Evolutionary conservation across 2,329 filamentous ascomycete genomes (phyloP), one percentile per base, ranked within the genome.

Genomic region (Fusarium haematococcum): DNA sequence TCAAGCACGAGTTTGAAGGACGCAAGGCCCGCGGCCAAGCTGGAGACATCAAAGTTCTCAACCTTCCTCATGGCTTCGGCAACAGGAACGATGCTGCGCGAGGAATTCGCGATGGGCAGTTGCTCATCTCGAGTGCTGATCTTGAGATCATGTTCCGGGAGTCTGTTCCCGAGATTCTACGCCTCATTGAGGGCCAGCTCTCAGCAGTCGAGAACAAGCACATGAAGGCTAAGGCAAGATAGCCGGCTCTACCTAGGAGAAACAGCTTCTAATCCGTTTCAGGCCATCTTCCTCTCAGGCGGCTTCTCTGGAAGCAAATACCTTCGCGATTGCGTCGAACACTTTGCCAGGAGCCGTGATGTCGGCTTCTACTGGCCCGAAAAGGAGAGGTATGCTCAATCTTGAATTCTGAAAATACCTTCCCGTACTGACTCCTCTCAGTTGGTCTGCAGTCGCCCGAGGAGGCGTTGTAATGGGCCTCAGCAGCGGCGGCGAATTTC

Each of bases 391-490:
- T 18, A 11, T 5, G n/a, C 23, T 14, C 6, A 1, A 14, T 16
- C 11, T 6, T 8, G 4, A 18, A 16, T 14, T 2, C 1, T 7
- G 0, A 5, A 14, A 32, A 6, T 27, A 32, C 2, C 2, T n/a
- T 27, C 39, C 1, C 14, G 35, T 8, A 35, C 39, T 35, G 9
- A 27, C 18, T 6, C n/a, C 3, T 5, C 1, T 10, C 16, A 73
- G 68, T 13, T 73, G 70, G 70, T 58, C 70, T 20, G 68, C 70
- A 9, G 70, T 73, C 2, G 57, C 70, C 9, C 63, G 69, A 33
- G 70, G 70, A 63, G 70, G 68, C 9, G 70, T 73, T 7, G 48
- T 73, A 9, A 68, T 73, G 64, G 70, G 70, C 11, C 20, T 68
- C 10, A 63, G 70, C 13, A 37, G 61, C 14, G 57, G 68, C 27